phyloP scores from a whole-genome alignment of 257 asterid species.

The Solanum gracilifrons region DNA sequence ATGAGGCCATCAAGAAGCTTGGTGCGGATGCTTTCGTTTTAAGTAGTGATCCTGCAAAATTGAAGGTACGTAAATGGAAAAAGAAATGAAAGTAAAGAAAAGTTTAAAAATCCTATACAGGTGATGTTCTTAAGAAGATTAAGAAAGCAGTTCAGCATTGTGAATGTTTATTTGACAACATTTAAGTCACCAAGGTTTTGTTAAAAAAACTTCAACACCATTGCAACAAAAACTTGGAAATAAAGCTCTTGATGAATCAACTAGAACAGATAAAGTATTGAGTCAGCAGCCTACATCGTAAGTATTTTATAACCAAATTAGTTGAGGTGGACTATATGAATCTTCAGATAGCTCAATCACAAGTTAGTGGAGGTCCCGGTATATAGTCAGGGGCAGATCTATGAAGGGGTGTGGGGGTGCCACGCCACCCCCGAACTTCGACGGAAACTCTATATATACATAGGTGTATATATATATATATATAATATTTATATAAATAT shows the following conservation, averaged over 20 bases:
- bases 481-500: no score
- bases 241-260: background rate
- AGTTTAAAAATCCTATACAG: background rate
- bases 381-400: no score
- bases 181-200: background rate
- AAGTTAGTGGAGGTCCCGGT: background rate
- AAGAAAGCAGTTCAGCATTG: background rate
- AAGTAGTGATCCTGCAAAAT: constrained; percentile 28
- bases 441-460: no score
- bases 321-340: background rate
- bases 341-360: background rate
- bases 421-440: no score
- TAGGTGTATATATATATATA: no score
- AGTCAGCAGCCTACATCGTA: no score
- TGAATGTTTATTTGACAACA: background rate
- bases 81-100: background rate
- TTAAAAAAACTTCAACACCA: background rate
- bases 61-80: constrained; percentile 35
- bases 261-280: background rate
- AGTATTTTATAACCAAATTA: background rate
- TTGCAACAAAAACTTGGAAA: background rate
- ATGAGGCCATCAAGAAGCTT: constrained; percentile 38
- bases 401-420: no score
- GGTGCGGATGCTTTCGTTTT: constrained; percentile 53
- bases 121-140: background rate